These are phyloP conservation scores for Epichloe typhina DNA, from an alignment of 2,329 filamentous ascomycete genomes.

Conservation along the genomic window DNA sequence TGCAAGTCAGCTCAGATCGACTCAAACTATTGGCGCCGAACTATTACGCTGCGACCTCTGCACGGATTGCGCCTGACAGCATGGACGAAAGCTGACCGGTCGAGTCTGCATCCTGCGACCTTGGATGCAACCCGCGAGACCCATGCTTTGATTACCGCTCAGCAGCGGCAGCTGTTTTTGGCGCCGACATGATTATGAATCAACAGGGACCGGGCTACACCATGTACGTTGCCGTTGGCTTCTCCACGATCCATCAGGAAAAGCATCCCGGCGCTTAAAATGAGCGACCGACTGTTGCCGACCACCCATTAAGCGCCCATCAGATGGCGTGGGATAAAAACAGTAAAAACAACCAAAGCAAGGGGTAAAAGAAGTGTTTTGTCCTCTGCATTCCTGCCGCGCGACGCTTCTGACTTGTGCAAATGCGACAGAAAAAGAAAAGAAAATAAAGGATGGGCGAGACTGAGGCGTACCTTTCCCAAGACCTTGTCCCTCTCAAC, in stretches of 20 bases:
- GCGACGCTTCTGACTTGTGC: background rate
- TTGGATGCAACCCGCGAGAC: conserved; percentile 3
- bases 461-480: conserved; percentile 47
- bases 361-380: background rate
- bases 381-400: background rate
- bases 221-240: background rate
- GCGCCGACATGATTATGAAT: background rate
- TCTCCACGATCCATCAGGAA: background rate
- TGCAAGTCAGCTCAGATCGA: background rate
- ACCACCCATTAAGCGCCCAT: background rate
- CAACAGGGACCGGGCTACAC: background rate
- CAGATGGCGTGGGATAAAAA: background rate
- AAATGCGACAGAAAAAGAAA: background rate
- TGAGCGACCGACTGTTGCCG: background rate
- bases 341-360: background rate
- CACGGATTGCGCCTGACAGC: background rate
- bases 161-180: background rate
- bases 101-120: conserved; percentile 1
- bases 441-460: conserved; percentile 6
- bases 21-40: conserved; percentile 2
- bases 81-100: background rate
- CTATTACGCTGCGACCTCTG: background rate
- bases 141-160: background rate
- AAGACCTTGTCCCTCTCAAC: conserved; percentile 79
- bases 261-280: background rate